A percentile compares a stretch with the other conserved stretches of the same genome.
Conservation (phyloP, 2,329 filamentous ascomycete species). For the Talaromyces piceae region DNA sequence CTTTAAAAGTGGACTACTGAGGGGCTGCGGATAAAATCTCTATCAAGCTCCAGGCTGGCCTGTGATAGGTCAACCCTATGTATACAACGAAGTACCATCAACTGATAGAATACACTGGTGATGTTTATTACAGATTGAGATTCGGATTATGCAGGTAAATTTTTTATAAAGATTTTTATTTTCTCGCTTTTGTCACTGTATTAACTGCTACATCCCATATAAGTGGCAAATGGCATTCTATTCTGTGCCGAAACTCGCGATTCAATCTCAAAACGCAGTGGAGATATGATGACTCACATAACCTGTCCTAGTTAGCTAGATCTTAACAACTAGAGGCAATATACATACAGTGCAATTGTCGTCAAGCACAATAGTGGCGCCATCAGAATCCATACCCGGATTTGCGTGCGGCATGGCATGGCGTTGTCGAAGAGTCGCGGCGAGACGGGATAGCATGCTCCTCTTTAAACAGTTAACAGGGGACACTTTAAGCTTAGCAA, state of each 20-base stretch:
- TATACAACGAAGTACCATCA: neutral
- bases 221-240: no score
- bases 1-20: neutral
- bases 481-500: slow-evolving; percentile 3
- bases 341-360: slow-evolving; percentile 39
- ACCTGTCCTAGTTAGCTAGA: slow-evolving; percentile 16
- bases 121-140: neutral
- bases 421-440: slow-evolving; percentile 34
- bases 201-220: no score
- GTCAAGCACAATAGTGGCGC: slow-evolving; percentile 32
- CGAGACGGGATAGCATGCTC: slow-evolving; percentile 41
- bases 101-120: neutral
- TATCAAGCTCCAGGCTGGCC: neutral
- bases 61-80: neutral
- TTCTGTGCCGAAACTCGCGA: no score
- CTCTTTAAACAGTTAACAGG: slow-evolving; percentile 28
- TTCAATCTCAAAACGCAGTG: no score
- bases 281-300: slow-evolving; percentile 23
- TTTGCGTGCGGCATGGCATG: slow-evolving; percentile 22
- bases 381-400: slow-evolving; percentile 20
- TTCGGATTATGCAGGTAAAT: neutral
- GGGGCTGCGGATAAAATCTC: slow-evolving; percentile 5
- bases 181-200: no score
- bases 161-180: no score
- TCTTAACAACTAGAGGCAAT: neutral